Evolutionary conservation across 2,329 filamentous ascomycete genomes (phyloP).

Genomic region (Hymenoscyphus infarciens): DNA sequence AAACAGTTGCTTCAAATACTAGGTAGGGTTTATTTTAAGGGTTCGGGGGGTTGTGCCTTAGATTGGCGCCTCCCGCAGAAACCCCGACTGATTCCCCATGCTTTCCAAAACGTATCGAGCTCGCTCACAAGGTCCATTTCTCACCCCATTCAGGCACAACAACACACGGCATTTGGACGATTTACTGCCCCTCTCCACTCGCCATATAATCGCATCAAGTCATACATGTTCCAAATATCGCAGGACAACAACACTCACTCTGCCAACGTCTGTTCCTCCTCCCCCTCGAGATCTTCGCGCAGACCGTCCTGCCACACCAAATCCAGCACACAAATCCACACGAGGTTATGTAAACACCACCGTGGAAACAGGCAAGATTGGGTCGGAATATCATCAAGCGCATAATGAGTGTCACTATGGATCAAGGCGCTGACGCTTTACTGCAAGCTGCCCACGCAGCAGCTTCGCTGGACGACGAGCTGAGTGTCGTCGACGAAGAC

Average conservation of each 20-base stretch:
- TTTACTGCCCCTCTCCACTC: conserved; percentile 1
- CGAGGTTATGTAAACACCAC: conserved; percentile 32
- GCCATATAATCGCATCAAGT: conserved; percentile 6
- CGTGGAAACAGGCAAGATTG: conserved; percentile 24
- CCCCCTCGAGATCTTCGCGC: conserved; percentile 14
- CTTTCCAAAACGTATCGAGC: neutral
- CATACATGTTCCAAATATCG: conserved; percentile 14
- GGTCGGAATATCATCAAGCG: conserved; percentile 23
- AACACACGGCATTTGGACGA: neutral
- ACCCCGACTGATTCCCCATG: too few species aligned
- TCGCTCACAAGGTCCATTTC: conserved; percentile 1
- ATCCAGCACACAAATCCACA: conserved; percentile 12
- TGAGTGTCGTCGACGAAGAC: conserved; percentile 41
- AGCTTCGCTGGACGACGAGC: conserved; percentile 28
- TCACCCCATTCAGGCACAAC: conserved; percentile 6
- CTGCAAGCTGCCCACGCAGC: conserved; percentile 30
- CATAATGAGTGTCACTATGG: conserved; percentile 33
- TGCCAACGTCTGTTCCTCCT: conserved; percentile 1
- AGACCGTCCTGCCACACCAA: conserved; percentile 14
- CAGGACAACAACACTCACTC: conserved; percentile 5
- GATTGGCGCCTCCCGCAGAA: too few species aligned
- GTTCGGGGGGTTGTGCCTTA: too few species aligned
- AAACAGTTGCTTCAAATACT: too few species aligned
- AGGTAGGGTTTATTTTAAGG: too few species aligned
- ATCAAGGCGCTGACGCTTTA: conserved; percentile 29